Evolutionary conservation across 805 yeast species (phyloP), one percentile per base, ranked within the genome.

Genomic region (Hyphopichia homilentoma): DNA sequence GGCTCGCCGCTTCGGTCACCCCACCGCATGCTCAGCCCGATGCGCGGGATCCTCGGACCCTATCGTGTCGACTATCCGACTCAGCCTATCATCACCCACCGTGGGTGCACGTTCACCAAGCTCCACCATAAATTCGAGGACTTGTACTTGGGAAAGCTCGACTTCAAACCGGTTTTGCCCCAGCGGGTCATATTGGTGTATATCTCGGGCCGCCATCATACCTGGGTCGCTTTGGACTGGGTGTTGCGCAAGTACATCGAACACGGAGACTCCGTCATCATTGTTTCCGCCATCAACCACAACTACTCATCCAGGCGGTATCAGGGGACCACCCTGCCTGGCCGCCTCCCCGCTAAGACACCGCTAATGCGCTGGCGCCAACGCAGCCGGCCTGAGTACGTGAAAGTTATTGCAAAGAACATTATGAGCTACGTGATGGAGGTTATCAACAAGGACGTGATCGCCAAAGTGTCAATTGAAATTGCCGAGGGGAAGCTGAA

Each of bases 191-290:
- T 83, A 4, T 48, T 84, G 50, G 77, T 81, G 18, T 82, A 82
- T 48, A 63, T 84, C 19, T 68, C 79, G 43, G 94, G 87, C 3
- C 61, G 90, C 38, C 68, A 63, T 34, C 90, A 84, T 59, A 81
- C 93, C 0, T 84, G 95, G 95, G 86, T 82, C 7, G 79, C 87
- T 1, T 54, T 84, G 17, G 95, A 84, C 52, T 84, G 84, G 80
- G 61, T 76, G 5, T 56, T 83, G 33, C 65, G 65, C 29, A 59
- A 66, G 25, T 57, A 81, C 8, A 54, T 81, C 3, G 77, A 73
- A 43, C 63, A 78, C 44, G 85, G 87, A 6, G 95, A 84, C 53
- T 70, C 77, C 9, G 55, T 84, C 8, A 74, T 84, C 3, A 70
- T 84, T 6, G 71, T 77, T 5, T 69, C 88, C 1, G 62, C 81